These are phyloP conservation scores for Pythium insidiosum DNA, from an alignment of 352 stramenopile species.

Conservation along the genomic window DNA sequence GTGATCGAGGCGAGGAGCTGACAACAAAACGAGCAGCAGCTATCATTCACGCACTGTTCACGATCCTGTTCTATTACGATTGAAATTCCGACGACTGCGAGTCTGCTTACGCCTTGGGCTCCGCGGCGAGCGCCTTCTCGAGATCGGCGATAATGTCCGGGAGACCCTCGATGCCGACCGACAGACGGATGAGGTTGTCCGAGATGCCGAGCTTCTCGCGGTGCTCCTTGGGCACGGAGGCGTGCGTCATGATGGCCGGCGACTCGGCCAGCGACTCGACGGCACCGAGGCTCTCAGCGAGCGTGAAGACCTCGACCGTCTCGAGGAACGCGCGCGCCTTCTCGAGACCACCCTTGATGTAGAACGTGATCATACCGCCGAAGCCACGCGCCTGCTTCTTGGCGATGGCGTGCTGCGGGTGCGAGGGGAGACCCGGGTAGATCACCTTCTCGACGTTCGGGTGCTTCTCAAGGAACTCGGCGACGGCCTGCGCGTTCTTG, in stretches of 20 bases:
- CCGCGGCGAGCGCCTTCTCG: constrained; percentile 65
- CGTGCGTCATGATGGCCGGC: constrained; percentile 93
- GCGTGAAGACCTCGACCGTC: constrained; percentile 87
- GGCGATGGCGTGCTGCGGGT: constrained; percentile 86
- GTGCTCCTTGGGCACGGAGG: constrained; percentile 84
- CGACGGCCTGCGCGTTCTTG: constrained; percentile 91
- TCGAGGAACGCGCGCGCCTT: constrained; percentile 90
- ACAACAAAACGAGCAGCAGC: too few species aligned
- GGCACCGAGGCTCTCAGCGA: constrained; percentile 94
- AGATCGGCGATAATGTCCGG: constrained; percentile 89
- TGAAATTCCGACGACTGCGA: too few species aligned
- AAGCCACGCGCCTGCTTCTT: constrained; percentile 72
- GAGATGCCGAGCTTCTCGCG: constrained; percentile 88
- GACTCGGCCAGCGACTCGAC: constrained; percentile 91
- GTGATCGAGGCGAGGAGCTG: constrained; percentile 4
- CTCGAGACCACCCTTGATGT: constrained; percentile 82
- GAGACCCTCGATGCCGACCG: constrained; percentile 89
- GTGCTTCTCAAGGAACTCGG: constrained; percentile 86
- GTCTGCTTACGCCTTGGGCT: constrained; percentile 25
- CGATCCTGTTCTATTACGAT: too few species aligned
- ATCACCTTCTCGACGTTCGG: constrained; percentile 87
- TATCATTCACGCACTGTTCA: too few species aligned
- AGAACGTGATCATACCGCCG: constrained; percentile 90
- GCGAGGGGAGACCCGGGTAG: constrained; percentile 87
- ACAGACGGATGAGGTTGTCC: constrained; percentile 90